phyloP scores from a whole-genome alignment of 257 asterid genomes.

The Scutellaria galericulata region DNA sequence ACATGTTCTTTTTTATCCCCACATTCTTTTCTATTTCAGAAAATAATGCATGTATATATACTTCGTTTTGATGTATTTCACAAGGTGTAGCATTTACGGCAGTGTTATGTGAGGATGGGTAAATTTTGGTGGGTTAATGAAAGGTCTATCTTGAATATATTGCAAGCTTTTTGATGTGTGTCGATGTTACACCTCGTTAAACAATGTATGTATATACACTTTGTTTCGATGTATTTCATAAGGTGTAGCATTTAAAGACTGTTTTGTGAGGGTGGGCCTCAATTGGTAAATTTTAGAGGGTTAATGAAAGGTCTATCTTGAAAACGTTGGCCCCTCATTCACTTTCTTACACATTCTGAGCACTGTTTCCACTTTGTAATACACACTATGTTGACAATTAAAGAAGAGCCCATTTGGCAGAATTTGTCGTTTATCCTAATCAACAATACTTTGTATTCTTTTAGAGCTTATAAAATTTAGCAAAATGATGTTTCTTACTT shows the following conservation, averaged over 20 bases:
- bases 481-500: no score
- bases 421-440: constrained; percentile 4
- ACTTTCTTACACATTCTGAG: constrained; percentile 8
- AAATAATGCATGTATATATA: not conserved
- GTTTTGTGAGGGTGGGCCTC: not conserved
- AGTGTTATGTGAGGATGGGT: not conserved
- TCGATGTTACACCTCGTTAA: not conserved
- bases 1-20: constrained; percentile 36
- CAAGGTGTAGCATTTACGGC: not conserved
- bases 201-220: not conserved
- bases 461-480: not conserved
- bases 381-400: not conserved
- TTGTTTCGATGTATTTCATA: not conserved
- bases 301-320: not conserved
- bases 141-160: no score
- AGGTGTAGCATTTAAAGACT: not conserved
- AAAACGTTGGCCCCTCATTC: constrained; percentile 6
- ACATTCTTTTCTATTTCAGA: constrained; percentile 37
- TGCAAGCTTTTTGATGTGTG: not conserved
- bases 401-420: constrained; percentile 24
- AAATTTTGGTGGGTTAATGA: no score
- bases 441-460: not conserved
- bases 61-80: not conserved
- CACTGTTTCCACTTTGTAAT: constrained; percentile 35
- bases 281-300: not conserved